phyloP scores from a whole-genome alignment of 805 yeast genomes.

The Candida boidinii region DNA sequence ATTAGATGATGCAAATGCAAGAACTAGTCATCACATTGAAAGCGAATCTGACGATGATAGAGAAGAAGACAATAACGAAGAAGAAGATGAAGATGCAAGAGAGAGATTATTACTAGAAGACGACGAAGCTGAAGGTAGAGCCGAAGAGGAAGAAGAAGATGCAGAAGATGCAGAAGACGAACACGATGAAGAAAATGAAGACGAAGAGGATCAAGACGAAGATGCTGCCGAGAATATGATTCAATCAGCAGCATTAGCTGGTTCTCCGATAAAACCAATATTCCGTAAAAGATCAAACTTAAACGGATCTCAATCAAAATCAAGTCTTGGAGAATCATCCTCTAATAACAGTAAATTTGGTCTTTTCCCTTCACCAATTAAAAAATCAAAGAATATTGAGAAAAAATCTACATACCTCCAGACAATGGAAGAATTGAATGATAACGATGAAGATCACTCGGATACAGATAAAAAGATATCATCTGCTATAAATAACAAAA shows the following conservation, averaged over 20 bases:
- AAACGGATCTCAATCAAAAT: conserved; percentile 11
- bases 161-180: conserved; percentile 6
- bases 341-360: neutral
- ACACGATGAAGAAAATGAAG: conserved; percentile 9
- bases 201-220: conserved; percentile 10
- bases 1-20: too few species aligned
- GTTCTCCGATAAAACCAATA: conserved; percentile 19
- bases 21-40: too few species aligned
- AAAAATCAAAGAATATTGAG: conserved; percentile 3
- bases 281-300: conserved; percentile 10
- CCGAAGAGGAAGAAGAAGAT: neutral
- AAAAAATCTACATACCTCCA: neutral
- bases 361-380: conserved; percentile 15
- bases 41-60: conserved; percentile 6
- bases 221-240: neutral
- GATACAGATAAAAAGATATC: conserved; percentile 12
- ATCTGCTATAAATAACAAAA: conserved; percentile 11
- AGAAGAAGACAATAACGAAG: conserved; percentile 7
- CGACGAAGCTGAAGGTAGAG: conserved; percentile 1
- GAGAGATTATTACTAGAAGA: conserved; percentile 3
- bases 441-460: conserved; percentile 1
- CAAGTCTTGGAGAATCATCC: conserved; percentile 1
- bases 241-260: conserved; percentile 18
- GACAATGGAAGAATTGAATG: conserved; percentile 1
- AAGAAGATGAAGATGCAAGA: conserved; percentile 8